Conservation (phyloP, 208 protist genomes). For the Trypanosoma theileri region DNA sequence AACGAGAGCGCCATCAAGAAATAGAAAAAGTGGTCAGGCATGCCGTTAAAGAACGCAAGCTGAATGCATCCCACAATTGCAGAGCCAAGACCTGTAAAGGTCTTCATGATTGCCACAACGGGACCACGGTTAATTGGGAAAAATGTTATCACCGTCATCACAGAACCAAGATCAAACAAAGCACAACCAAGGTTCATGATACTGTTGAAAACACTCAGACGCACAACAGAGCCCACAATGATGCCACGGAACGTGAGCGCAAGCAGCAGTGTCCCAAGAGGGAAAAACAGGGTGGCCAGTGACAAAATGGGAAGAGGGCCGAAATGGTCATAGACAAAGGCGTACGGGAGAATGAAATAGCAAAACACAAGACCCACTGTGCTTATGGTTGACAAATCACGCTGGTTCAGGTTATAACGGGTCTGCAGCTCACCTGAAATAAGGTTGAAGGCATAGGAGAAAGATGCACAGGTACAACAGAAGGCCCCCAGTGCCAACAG, state of each 20-base stretch:
- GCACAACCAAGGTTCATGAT: conserved; percentile 59
- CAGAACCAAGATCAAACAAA: conserved; percentile 44
- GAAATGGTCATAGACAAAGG: conserved; percentile 54
- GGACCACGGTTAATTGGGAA: conserved; percentile 45
- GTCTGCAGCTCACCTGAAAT: conserved; percentile 33
- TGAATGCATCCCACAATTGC: conserved; percentile 42
- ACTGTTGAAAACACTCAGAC: conserved; percentile 45
- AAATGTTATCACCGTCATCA: conserved; percentile 50
- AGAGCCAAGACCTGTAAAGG: conserved; percentile 47
- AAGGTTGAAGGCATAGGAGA: conserved; percentile 70
- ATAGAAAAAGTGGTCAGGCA: neutral
- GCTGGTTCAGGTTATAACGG: conserved; percentile 41
- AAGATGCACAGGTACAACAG: conserved; percentile 29
- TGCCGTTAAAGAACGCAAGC: conserved; percentile 45
- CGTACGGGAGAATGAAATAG: conserved; percentile 42
- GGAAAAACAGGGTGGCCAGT: conserved; percentile 26
- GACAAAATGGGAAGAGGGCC: conserved; percentile 41
- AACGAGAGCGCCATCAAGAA: conserved; percentile 28
- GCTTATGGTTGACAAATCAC: conserved; percentile 65
- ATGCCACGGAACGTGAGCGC: conserved; percentile 44
- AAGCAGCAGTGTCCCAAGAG: conserved; percentile 44
- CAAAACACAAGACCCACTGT: conserved; percentile 50
- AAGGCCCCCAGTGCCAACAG: conserved; percentile 23
- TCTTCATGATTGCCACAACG: conserved; percentile 59
- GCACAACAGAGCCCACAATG: conserved; percentile 30